phyloP scores from a whole-genome alignment of 2,329 filamentous ascomycete species.

The Arthrocladium fulminans region DNA sequence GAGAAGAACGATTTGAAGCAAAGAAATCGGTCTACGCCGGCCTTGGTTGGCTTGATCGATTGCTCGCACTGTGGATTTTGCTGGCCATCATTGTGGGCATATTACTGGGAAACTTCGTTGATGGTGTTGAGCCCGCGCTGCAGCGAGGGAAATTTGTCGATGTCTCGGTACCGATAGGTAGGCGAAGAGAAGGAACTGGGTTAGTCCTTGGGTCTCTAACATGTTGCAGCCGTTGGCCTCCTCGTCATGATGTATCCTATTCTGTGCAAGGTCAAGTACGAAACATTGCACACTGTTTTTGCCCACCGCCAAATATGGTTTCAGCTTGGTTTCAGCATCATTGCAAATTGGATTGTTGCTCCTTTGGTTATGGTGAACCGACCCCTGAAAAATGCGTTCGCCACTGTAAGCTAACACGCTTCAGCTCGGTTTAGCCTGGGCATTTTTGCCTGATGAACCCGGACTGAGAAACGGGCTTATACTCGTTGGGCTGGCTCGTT shows the following conservation, averaged over 20 bases:
- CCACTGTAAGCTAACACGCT: background rate
- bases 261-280: conserved; percentile 74
- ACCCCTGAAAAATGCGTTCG: background rate
- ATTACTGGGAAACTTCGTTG: conserved; percentile 66
- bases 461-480: conserved; percentile 58
- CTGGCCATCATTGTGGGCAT: conserved; percentile 70
- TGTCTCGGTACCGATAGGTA: conserved; percentile 59
- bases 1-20: background rate
- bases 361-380: conserved; percentile 66
- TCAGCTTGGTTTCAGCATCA: conserved; percentile 66
- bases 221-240: conserved; percentile 57
- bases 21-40: conserved; percentile 33
- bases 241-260: conserved; percentile 95
- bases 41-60: conserved; percentile 53
- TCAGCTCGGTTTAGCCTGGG: conserved; percentile 44
- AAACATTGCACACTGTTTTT: conserved; percentile 61
- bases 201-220: conserved; percentile 18
- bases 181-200: conserved; percentile 24
- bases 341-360: conserved; percentile 76
- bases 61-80: conserved; percentile 64
- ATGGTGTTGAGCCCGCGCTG: conserved; percentile 50
- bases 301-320: conserved; percentile 57
- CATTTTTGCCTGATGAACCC: conserved; percentile 44
- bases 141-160: conserved; percentile 65
- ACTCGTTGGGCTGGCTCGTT: conserved; percentile 73